Evolutionary conservation across 768 basidiomycete species (phyloP).

Genomic region (Filobasidium wieringae): DNA sequence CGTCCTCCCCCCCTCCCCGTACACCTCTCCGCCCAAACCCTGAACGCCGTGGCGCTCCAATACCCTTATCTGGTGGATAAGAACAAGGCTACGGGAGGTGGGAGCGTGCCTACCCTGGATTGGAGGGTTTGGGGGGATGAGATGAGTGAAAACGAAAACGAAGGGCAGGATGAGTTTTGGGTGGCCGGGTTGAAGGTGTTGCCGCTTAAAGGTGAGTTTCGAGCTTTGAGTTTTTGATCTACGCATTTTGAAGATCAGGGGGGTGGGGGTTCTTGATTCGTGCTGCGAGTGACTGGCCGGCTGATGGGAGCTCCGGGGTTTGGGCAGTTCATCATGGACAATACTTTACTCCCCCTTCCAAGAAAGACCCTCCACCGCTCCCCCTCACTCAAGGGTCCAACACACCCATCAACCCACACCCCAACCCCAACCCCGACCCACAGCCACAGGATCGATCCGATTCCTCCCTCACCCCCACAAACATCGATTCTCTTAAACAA

Average conservation of each 20-base stretch:
- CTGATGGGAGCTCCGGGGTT: too few relatives aligned
- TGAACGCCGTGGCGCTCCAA: constrained; percentile 52
- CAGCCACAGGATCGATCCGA: background rate
- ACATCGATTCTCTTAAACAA: background rate
- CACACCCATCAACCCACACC: constrained; percentile 10
- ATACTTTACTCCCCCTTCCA: constrained; percentile 25
- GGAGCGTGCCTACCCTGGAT: constrained; percentile 55
- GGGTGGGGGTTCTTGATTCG: too few relatives aligned
- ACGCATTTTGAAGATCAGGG: too few relatives aligned
- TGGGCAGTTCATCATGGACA: constrained; percentile 34
- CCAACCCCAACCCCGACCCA: background rate
- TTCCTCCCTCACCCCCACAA: background rate
- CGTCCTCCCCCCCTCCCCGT: constrained; percentile 51
- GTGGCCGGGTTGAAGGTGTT: constrained; percentile 40
- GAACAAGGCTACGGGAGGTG: constrained; percentile 30
- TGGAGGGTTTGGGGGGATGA: constrained; percentile 10
- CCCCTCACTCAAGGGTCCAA: constrained; percentile 1
- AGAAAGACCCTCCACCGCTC: background rate
- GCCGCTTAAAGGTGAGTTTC: constrained; percentile 28
- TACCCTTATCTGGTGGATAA: constrained; percentile 61
- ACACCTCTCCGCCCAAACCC: constrained; percentile 58
- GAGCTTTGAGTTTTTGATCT: too few relatives aligned
- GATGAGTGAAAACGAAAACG: background rate
- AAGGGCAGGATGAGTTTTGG: constrained; percentile 50
- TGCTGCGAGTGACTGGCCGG: too few relatives aligned